phyloP scores from a whole-genome alignment of 768 basidiomycete species.

The Pholiota microspora region DNA sequence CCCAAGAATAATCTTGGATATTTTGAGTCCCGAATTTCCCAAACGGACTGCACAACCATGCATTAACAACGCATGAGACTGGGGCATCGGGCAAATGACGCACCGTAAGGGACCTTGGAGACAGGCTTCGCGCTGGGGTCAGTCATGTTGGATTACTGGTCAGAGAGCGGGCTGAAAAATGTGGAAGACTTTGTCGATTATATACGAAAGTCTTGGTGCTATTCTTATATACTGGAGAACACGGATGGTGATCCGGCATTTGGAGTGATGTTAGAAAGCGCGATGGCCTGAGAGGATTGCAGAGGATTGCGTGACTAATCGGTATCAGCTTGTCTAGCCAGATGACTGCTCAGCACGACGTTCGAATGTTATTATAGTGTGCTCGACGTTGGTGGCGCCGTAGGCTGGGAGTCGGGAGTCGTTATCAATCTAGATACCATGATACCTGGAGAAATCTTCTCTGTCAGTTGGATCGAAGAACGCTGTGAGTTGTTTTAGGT shows the following conservation, averaged over 20 bases:
- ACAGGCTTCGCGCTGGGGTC: neutral
- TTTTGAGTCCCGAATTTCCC: neutral
- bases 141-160: neutral
- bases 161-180: neutral
- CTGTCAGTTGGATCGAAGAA: no score
- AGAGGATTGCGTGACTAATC: neutral
- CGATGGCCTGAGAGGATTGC: neutral
- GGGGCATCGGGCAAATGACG: neutral
- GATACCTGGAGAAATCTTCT: no score
- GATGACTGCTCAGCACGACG: neutral
- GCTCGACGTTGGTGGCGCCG: no score
- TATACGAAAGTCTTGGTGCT: neutral
- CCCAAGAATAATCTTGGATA: conserved; percentile 2
- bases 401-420: no score
- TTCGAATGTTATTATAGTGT: neutral
- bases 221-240: neutral
- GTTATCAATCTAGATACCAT: no score
- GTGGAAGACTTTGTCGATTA: neutral
- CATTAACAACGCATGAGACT: neutral
- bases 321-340: no score
- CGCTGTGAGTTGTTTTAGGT: no score
- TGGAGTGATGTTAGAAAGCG: neutral
- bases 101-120: neutral
- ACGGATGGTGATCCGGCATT: neutral
- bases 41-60: neutral